Conservation (phyloP, 2,329 filamentous ascomycete genomes). For the Cryphonectria naterciae region DNA sequence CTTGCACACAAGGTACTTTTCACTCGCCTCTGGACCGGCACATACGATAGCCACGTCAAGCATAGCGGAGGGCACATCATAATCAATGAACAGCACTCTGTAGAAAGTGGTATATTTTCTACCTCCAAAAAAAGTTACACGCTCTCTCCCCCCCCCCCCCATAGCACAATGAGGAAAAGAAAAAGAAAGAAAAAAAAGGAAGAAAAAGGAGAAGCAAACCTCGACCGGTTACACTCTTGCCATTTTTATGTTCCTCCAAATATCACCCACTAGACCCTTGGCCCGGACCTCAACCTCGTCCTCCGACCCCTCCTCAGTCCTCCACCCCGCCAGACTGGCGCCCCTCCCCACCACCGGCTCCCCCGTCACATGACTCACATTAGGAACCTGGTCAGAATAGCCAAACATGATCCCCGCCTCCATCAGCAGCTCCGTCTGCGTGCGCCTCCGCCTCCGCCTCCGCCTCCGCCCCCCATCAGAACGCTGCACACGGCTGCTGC, state of each 20-base stretch:
- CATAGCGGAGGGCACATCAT: neutral
- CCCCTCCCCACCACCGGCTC: neutral
- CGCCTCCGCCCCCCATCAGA: neutral
- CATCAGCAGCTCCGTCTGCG: constrained; percentile 16
- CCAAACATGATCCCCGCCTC: constrained; percentile 14
- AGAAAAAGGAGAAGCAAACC: neutral
- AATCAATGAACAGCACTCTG: neutral
- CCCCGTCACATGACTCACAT: constrained; percentile 13
- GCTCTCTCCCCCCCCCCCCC: neutral
- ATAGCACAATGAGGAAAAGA: neutral
- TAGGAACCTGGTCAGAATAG: constrained; percentile 17
- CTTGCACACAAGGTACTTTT: too few relatives aligned
- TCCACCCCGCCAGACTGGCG: neutral
- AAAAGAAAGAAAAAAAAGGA: neutral
- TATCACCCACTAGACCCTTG: neutral
- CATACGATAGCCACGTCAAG: neutral
- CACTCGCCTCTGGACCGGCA: neutral
- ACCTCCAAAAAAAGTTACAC: neutral
- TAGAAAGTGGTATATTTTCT: neutral
- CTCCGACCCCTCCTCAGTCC: neutral
- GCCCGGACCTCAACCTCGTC: neutral
- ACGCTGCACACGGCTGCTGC: neutral
- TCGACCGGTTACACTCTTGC: too few relatives aligned
- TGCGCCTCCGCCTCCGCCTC: constrained; percentile 7
- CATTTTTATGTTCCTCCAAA: neutral